Evolutionary conservation across 192 early-diverging fungal genomes (phyloP).

Genomic region (Pilobolus umbonatus): DNA sequence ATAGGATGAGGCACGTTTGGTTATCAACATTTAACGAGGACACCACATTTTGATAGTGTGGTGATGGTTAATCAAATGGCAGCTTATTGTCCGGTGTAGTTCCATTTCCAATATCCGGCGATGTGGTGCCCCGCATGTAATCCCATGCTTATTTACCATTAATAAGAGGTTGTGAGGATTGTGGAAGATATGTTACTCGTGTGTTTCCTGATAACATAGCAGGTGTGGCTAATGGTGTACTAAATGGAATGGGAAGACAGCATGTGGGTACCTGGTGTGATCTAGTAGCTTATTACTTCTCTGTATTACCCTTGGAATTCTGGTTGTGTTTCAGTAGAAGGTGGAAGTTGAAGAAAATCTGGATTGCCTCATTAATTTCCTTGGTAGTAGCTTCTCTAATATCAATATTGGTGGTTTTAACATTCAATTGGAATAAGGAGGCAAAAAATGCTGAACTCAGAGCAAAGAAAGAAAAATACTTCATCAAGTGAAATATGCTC

Average conservation of each 20-base stretch:
- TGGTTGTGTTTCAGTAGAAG: conserved; percentile 48
- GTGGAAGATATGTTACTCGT: conserved; percentile 76
- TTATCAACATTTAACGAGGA: background rate
- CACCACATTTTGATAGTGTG: too few species aligned
- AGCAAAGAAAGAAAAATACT: conserved; percentile 6
- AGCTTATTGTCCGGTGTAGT: too few species aligned
- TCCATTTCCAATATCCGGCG: too few species aligned
- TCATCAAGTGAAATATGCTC: too few species aligned
- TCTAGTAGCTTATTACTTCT: conserved; percentile 58
- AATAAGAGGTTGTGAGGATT: conserved; percentile 59
- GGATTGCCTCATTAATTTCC: conserved; percentile 47
- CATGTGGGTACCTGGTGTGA: conserved; percentile 57
- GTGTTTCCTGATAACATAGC: conserved; percentile 64
- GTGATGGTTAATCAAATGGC: too few species aligned
- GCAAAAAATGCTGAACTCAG: conserved; percentile 12
- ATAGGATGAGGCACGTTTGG: too few species aligned
- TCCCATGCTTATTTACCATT: too few species aligned
- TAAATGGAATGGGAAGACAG: conserved; percentile 75
- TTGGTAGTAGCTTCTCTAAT: conserved; percentile 30
- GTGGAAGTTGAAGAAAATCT: conserved; percentile 58
- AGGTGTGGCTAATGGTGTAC: conserved; percentile 60
- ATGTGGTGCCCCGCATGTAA: too few species aligned
- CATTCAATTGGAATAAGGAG: conserved; percentile 20
- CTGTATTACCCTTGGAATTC: conserved; percentile 61
- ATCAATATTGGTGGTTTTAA: conserved; percentile 11